Evolutionary conservation across 2,329 filamentous ascomycete species (phyloP).

Genomic region (Fusarium azukiicola): DNA sequence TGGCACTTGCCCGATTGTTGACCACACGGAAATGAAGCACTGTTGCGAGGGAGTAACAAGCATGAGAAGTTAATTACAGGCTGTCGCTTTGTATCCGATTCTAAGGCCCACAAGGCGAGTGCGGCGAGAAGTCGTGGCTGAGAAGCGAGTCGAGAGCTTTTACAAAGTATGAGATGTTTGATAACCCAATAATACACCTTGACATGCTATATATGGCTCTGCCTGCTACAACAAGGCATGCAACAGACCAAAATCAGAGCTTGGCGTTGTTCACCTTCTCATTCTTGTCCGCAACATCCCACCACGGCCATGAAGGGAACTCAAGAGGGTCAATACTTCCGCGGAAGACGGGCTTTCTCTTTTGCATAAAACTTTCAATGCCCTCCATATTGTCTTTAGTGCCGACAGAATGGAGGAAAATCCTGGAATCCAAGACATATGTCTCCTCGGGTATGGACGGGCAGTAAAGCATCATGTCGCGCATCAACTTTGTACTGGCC

Average conservation of each 20-base stretch:
- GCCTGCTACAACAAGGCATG: too few species aligned
- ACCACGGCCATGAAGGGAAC: background rate
- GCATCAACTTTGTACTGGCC: background rate
- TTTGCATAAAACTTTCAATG: background rate
- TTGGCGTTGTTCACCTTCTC: background rate
- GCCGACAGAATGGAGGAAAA: slow-evolving; percentile 1
- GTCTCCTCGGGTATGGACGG: background rate
- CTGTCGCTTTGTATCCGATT: too few species aligned
- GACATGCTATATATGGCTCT: too few species aligned
- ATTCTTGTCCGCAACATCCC: background rate
- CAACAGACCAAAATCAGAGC: background rate
- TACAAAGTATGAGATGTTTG: too few species aligned
- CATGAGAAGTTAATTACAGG: too few species aligned
- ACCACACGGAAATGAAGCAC: too few species aligned
- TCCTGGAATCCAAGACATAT: background rate
- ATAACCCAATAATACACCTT: too few species aligned
- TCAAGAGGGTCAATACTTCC: background rate
- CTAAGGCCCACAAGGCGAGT: too few species aligned
- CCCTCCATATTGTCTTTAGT: background rate
- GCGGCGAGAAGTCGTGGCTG: too few species aligned
- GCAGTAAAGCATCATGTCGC: background rate
- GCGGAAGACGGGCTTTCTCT: background rate
- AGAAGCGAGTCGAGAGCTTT: too few species aligned
- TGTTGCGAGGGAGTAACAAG: too few species aligned
- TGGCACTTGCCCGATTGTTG: too few species aligned